phyloP scores from a whole-genome alignment of 1,139 yeast genomes.

The Protomyces gravidus region DNA sequence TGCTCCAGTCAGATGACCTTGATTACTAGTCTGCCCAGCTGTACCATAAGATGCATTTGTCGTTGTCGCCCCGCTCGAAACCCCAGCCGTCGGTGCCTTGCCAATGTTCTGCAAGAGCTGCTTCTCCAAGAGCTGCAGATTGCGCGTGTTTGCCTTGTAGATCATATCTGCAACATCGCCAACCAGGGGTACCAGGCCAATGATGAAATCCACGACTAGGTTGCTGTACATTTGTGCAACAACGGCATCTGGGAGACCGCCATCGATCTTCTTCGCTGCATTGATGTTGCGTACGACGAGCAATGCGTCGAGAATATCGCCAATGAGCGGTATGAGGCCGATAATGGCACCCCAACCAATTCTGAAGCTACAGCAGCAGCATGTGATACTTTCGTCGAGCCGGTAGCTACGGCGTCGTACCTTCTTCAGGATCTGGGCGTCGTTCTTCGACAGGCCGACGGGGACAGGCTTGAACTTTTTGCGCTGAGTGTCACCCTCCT shows the following conservation, averaged over 20 bases:
- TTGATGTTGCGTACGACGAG: slow-evolving; percentile 52
- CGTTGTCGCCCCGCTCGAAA: background rate
- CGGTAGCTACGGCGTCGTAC: slow-evolving; percentile 28
- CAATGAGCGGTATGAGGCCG: slow-evolving; percentile 66
- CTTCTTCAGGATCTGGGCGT: slow-evolving; percentile 30
- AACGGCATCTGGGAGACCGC: slow-evolving; percentile 47
- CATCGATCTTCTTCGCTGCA: slow-evolving; percentile 52
- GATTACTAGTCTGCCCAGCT: too few relatives aligned
- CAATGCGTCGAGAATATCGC: slow-evolving; percentile 51
- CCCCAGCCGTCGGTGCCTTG: background rate
- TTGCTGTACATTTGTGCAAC: slow-evolving; percentile 57
- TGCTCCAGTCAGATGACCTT: background rate
- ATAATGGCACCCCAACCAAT: slow-evolving; percentile 64
- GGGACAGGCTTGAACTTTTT: slow-evolving; percentile 30
- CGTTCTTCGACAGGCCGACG: slow-evolving; percentile 29
- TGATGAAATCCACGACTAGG: slow-evolving; percentile 61
- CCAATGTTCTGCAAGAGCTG: slow-evolving; percentile 40
- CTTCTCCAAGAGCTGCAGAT: slow-evolving; percentile 59
- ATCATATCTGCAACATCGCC: slow-evolving; percentile 56
- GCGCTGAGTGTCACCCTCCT: slow-evolving; percentile 13
- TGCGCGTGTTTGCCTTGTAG: slow-evolving; percentile 71
- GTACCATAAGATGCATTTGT: background rate
- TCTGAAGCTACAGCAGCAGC: slow-evolving; percentile 25
- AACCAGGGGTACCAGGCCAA: slow-evolving; percentile 68
- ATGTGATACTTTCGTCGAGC: slow-evolving; percentile 21